A percentile compares a stretch with the other conserved stretches of the same genome.
Evolutionary conservation across 116 monocot species (phyloP).

Genomic region (Iris pallida): DNA sequence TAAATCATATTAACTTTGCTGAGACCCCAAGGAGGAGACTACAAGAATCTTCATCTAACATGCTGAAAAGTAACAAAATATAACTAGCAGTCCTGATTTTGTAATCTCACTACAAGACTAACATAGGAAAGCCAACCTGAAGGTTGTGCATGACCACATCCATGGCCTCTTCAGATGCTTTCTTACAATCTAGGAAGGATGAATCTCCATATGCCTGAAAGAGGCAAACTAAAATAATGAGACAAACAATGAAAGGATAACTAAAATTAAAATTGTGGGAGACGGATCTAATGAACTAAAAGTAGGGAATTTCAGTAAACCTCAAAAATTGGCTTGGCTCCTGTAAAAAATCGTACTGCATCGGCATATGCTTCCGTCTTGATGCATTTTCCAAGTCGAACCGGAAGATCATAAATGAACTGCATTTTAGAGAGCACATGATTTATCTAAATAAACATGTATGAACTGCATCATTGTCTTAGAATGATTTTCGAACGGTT

Average conservation of each 20-base stretch:
- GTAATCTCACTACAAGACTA: not conserved
- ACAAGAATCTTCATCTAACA: slow-evolving; percentile 1
- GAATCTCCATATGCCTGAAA: slow-evolving; percentile 90
- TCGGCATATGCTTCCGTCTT: slow-evolving; percentile 99
- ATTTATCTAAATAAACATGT: not conserved
- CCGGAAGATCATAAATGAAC: slow-evolving; percentile 98
- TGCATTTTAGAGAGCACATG: slow-evolving; percentile 22
- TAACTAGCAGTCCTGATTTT: not conserved
- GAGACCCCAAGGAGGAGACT: not conserved
- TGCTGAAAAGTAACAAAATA: not conserved
- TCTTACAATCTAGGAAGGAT: slow-evolving; percentile 96
- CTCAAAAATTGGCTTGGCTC: slow-evolving; percentile 96
- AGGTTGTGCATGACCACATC: slow-evolving; percentile 67
- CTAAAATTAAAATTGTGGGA: not conserved
- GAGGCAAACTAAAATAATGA: slow-evolving; percentile 1
- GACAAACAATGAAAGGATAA: not conserved
- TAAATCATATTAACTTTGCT: not conserved
- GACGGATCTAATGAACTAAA: not conserved
- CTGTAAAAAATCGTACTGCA: slow-evolving; percentile 90
- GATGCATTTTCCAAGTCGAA: slow-evolving; percentile 82
- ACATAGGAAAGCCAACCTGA: slow-evolving; percentile 38
- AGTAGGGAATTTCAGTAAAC: slow-evolving; percentile 24
- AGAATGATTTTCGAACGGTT: not conserved
- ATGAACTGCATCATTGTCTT: not conserved
- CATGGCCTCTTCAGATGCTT: slow-evolving; percentile 92